Percentiles rank a stretch among this genome's conserved stretches.
Conservation (phyloP, 352 stramenopile genomes). For the Globisporangium splendens region DNA sequence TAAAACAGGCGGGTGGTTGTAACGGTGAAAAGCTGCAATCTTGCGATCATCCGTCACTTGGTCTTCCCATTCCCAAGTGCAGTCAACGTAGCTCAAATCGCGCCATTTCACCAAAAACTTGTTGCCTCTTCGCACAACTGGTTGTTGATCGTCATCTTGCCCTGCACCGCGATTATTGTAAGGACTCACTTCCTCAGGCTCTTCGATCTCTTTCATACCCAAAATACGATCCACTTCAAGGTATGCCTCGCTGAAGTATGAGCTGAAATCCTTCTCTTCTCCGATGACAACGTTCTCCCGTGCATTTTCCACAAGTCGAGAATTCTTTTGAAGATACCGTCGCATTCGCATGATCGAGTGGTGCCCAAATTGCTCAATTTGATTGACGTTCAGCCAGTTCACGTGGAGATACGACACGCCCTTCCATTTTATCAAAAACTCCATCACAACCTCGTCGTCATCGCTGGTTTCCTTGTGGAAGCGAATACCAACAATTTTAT, state of each 20-base stretch:
- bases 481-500: conserved; percentile 90
- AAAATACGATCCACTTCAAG: conserved; percentile 84
- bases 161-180: conserved; percentile 50
- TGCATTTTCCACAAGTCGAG: conserved; percentile 67
- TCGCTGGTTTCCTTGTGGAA: conserved; percentile 59
- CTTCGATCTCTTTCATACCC: conserved; percentile 71
- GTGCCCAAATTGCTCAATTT: conserved; percentile 91
- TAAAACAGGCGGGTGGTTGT: conserved; percentile 83
- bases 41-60: conserved; percentile 88
- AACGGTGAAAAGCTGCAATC: conserved; percentile 83
- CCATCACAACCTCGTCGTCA: conserved; percentile 74
- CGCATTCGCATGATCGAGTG: conserved; percentile 81
- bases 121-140: conserved; percentile 73
- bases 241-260: conserved; percentile 83
- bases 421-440: conserved; percentile 99
- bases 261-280: conserved; percentile 72
- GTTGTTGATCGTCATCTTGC: conserved; percentile 35
- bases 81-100: conserved; percentile 88
- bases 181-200: conserved; percentile 69
- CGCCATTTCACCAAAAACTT: conserved; percentile 92
- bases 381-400: conserved; percentile 94
- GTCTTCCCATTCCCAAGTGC: conserved; percentile 89
- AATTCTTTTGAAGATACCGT: conserved; percentile 87
- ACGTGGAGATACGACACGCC: conserved; percentile 97
- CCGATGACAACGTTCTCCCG: conserved; percentile 71